Conservation (phyloP, 495 filamentous ascomycete species). For the Aspergillus cavernicola region DNA sequence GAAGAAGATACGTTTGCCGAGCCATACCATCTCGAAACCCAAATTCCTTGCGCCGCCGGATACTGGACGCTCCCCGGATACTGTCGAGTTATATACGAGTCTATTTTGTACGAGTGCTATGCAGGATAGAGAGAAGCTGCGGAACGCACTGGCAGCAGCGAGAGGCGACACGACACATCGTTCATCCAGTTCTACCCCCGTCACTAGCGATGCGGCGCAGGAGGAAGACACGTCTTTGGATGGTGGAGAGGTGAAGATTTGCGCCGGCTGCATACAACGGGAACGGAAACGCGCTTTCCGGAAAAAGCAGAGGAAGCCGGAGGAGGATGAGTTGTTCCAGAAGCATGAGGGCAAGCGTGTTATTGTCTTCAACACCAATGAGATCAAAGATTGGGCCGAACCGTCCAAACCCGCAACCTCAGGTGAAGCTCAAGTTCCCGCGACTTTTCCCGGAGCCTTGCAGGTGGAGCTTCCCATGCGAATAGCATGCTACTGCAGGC, state of each 20-base stretch:
- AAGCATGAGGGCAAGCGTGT: constrained; percentile 73
- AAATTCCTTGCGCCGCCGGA: constrained; percentile 73
- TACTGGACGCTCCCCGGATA: constrained; percentile 59
- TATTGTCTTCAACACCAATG: constrained; percentile 90
- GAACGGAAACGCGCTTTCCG: constrained; percentile 83
- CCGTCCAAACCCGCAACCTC: constrained; percentile 40
- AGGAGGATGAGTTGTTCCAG: constrained; percentile 77
- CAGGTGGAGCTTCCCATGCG: constrained; percentile 85
- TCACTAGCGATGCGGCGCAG: constrained; percentile 27
- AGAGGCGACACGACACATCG: constrained; percentile 32
- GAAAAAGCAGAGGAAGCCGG: constrained; percentile 83
- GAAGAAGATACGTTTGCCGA: constrained; percentile 77
- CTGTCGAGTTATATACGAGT: constrained; percentile 72
- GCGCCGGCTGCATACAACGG: constrained; percentile 73
- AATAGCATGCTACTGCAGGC: constrained; percentile 95
- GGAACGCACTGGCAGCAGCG: constrained; percentile 66
- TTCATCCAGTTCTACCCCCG: constrained; percentile 27
- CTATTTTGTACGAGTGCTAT: constrained; percentile 94
- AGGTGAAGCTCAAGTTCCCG: constrained; percentile 26
- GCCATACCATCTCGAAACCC: constrained; percentile 84
- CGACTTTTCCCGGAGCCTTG: constrained; percentile 55
- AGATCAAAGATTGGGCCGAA: constrained; percentile 80
- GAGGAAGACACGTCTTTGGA: constrained; percentile 71
- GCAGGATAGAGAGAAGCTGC: constrained; percentile 59
- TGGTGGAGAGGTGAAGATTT: constrained; percentile 84